Evolutionary conservation across 345 rosid genomes (phyloP).

Genomic region (Rhodamnia rubescens): DNA sequence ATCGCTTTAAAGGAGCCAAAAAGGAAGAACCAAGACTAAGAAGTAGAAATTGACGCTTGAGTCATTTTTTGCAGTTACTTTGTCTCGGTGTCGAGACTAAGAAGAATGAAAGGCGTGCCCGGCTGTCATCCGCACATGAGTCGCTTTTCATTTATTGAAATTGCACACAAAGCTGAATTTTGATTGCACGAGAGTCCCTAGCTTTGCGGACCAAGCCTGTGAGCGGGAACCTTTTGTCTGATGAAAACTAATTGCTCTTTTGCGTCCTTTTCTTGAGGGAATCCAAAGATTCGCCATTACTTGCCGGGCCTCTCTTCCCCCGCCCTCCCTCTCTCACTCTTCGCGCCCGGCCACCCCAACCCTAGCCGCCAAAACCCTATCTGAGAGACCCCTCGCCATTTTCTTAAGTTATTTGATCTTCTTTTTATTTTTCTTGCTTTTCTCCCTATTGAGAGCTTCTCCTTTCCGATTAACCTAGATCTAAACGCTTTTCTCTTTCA

Average conservation of each 20-base stretch:
- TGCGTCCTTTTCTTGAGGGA: no score
- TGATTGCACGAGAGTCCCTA: not conserved
- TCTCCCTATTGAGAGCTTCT: no score
- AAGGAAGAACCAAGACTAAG: not conserved
- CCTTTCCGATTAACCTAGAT: no score
- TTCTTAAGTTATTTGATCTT: no score
- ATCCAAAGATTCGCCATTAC: no score
- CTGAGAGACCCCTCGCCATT: no score
- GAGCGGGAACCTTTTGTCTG: not conserved
- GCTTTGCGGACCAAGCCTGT: not conserved
- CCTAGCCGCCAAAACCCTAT: no score
- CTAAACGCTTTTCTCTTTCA: no score
- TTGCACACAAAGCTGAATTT: not conserved
- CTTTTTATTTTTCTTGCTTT: no score
- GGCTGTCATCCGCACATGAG: not conserved
- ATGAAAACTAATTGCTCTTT: not conserved
- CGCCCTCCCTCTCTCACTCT: no score
- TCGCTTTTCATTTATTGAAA: not conserved
- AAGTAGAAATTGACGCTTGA: not conserved
- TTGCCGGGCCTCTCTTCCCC: no score
- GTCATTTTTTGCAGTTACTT: not conserved
- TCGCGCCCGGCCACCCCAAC: no score
- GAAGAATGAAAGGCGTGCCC: not conserved
- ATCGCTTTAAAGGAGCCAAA: not conserved
- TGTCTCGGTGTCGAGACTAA: not conserved